Evolutionary conservation across 257 asterid genomes (phyloP).

Genomic region (Nicotiana obtusifolia): DNA sequence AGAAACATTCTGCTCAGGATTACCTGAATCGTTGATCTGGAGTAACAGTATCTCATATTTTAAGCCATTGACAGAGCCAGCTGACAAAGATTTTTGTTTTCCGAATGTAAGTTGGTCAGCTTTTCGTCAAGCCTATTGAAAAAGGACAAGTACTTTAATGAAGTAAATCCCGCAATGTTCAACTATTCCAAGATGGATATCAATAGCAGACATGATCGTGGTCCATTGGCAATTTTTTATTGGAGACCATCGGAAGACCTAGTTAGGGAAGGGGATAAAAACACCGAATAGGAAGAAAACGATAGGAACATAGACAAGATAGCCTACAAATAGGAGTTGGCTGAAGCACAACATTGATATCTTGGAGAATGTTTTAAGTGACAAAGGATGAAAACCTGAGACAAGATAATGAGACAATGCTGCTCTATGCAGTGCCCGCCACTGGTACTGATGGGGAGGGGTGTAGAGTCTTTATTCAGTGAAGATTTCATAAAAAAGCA

Average conservation of each 20-base stretch:
- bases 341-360: slow-evolving; percentile 22
- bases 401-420: slow-evolving; percentile 7
- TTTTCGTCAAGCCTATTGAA: slow-evolving; percentile 68
- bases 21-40: slow-evolving; percentile 89
- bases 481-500: background rate
- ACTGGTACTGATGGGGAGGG: slow-evolving; percentile 54
- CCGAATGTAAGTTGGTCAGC: slow-evolving; percentile 72
- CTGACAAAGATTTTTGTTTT: slow-evolving; percentile 52
- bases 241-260: slow-evolving; percentile 3
- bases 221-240: background rate
- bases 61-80: slow-evolving; percentile 88
- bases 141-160: slow-evolving; percentile 15
- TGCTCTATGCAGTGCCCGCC: slow-evolving; percentile 43
- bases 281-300: slow-evolving; percentile 12
- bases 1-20: background rate
- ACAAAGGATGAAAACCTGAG: slow-evolving; percentile 34
- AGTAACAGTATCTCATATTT: slow-evolving; percentile 56
- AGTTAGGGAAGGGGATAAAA: slow-evolving; percentile 15
- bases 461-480: slow-evolving; percentile 30
- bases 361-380: slow-evolving; percentile 24
- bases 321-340: slow-evolving; percentile 16
- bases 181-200: slow-evolving; percentile 5
- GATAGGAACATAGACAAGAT: slow-evolving; percentile 13
- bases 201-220: background rate
- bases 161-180: background rate